Evolutionary conservation across 331 rosid species (phyloP).

Genomic region (Spiraea crenata): DNA sequence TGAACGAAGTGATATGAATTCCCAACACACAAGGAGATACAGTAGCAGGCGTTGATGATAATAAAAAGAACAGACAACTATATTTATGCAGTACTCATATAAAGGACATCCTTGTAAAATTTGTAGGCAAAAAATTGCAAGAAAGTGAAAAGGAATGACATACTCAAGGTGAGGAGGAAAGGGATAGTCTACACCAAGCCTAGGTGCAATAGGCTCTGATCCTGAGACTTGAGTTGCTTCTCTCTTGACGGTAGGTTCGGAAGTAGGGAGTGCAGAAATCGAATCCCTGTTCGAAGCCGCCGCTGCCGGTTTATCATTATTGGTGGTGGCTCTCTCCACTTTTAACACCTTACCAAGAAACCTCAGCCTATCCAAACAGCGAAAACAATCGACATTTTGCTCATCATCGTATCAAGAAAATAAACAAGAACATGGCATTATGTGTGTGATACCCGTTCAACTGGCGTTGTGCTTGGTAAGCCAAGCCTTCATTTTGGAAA

Average conservation of each 20-base stretch:
- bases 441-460: slow-evolving; percentile 58
- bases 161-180: slow-evolving; percentile 93
- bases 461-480: slow-evolving; percentile 69
- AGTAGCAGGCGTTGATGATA: not conserved
- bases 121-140: not conserved
- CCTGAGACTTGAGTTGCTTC: slow-evolving; percentile 35
- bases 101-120: not conserved
- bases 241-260: slow-evolving; percentile 29
- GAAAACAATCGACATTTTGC: not conserved
- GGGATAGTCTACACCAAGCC: slow-evolving; percentile 90
- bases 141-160: slow-evolving; percentile 22
- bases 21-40: not conserved
- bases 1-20: not conserved
- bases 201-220: slow-evolving; percentile 75
- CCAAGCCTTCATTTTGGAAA: slow-evolving; percentile 62
- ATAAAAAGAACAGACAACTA: not conserved
- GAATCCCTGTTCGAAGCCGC: slow-evolving; percentile 37
- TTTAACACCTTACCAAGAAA: slow-evolving; percentile 78
- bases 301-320: slow-evolving; percentile 32
- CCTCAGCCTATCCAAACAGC: slow-evolving; percentile 53
- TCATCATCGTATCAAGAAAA: not conserved
- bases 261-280: slow-evolving; percentile 26
- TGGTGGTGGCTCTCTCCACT: slow-evolving; percentile 54
- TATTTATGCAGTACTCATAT: not conserved
- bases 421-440: not conserved